phyloP scores from a whole-genome alignment of 768 basidiomycete genomes.

The Amanita rubescens region DNA sequence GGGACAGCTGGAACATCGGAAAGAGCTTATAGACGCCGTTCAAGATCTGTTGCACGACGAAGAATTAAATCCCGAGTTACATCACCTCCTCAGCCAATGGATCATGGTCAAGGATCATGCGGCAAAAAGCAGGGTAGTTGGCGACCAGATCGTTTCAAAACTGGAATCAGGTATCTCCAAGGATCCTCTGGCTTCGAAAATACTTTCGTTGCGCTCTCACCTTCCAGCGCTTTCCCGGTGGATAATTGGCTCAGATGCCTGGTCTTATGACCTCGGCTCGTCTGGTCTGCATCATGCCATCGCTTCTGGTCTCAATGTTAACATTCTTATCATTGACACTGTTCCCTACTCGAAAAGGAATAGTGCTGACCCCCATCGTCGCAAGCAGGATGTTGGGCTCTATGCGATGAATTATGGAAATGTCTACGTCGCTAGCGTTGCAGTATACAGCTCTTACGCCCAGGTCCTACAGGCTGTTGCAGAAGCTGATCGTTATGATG shows the following conservation, averaged over 20 bases:
- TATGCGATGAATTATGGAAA: conserved; percentile 99
- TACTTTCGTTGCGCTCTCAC: conserved; percentile 53
- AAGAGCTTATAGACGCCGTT: conserved; percentile 55
- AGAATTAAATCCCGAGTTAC: conserved; percentile 45
- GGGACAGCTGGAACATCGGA: conserved; percentile 72
- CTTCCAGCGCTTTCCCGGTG: conserved; percentile 73
- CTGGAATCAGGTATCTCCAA: conserved; percentile 35
- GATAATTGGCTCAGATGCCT: conserved; percentile 98
- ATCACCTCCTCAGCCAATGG: conserved; percentile 76
- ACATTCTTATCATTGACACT: conserved; percentile 93
- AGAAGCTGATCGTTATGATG: conserved; percentile 86
- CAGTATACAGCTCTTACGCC: conserved; percentile 91
- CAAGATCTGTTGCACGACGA: conserved; percentile 54
- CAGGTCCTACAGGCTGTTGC: conserved; percentile 88
- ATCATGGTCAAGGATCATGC: conserved; percentile 66
- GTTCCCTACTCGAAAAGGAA: conserved; percentile 80
- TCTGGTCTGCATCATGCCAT: conserved; percentile 95
- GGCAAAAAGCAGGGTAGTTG: conserved; percentile 50
- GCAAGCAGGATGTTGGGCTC: conserved; percentile 94
- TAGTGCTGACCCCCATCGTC: conserved; percentile 56
- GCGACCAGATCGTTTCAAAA: conserved; percentile 45
- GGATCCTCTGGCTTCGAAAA: conserved; percentile 41
- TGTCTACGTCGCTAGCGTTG: conserved; percentile 92
- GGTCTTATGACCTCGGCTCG: conserved; percentile 95
- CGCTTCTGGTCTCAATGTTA: conserved; percentile 85